Conservation (phyloP, 2,329 filamentous ascomycete species). For the Penicillium sp. region DNA sequence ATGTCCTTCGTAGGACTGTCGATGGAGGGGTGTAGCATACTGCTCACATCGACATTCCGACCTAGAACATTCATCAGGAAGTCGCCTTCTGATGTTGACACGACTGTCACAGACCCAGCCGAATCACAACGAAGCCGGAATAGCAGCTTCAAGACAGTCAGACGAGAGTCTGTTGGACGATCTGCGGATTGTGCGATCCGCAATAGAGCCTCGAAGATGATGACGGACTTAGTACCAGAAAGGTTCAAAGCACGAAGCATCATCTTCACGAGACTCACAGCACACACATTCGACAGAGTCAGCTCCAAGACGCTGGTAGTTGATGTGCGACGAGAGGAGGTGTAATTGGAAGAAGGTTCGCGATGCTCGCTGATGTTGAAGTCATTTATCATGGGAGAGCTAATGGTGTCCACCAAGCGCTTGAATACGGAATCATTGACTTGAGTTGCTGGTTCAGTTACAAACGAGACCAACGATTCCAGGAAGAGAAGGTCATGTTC, state of each 20-base stretch:
- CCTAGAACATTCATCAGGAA: conserved; percentile 68
- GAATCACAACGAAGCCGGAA: conserved; percentile 81
- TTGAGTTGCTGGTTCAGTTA: conserved; percentile 33
- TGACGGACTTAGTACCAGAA: conserved; percentile 60
- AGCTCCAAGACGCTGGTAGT: conserved; percentile 27
- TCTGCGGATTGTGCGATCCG: conserved; percentile 57
- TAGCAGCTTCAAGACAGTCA: conserved; percentile 71
- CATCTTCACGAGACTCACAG: conserved; percentile 66
- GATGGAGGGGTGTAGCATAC: conserved; percentile 38
- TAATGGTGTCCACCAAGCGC: conserved; percentile 31
- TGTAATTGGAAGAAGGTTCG: conserved; percentile 39
- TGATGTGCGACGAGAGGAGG: conserved; percentile 30
- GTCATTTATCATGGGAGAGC: conserved; percentile 36
- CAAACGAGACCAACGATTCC: conserved; percentile 38
- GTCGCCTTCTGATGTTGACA: conserved; percentile 65
- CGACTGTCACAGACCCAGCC: conserved; percentile 69
- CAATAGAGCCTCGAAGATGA: conserved; percentile 60
- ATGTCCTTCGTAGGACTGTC: conserved; percentile 41
- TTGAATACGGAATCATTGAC: conserved; percentile 32
- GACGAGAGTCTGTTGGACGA: conserved; percentile 63
- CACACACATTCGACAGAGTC: conserved; percentile 58
- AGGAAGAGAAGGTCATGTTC: conserved; percentile 39
- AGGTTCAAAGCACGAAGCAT: conserved; percentile 69
- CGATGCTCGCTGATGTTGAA: conserved; percentile 26
- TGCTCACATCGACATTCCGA: conserved; percentile 54